Conservation (phyloP, 2,329 filamentous ascomycete genomes). For the Diplodia scrobiculata region DNA sequence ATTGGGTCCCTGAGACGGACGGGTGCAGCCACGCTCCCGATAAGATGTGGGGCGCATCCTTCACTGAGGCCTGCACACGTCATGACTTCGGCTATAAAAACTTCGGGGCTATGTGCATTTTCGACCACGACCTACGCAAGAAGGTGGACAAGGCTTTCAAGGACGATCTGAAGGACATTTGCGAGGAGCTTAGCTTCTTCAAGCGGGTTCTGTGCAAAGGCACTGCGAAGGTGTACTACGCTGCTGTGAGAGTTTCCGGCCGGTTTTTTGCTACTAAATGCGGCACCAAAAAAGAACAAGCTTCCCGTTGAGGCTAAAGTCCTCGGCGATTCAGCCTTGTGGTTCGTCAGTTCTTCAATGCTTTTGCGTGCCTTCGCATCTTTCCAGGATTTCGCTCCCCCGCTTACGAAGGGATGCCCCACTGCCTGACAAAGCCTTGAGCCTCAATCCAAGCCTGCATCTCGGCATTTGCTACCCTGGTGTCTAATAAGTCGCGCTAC, state of each 20-base stretch:
- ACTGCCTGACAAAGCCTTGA: constrained; percentile 3
- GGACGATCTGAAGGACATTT: neutral
- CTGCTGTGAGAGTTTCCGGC: neutral
- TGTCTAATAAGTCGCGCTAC: neutral
- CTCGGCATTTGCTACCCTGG: constrained; percentile 9
- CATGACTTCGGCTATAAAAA: constrained; percentile 19
- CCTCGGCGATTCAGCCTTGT: too few relatives aligned
- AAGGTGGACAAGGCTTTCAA: neutral
- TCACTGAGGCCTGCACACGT: constrained; percentile 4
- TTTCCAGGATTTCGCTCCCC: too few relatives aligned
- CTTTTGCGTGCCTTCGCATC: too few relatives aligned
- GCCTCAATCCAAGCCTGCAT: neutral
- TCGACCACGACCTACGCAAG: constrained; percentile 1
- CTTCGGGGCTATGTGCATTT: neutral
- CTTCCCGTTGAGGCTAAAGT: too few relatives aligned
- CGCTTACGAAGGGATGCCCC: neutral
- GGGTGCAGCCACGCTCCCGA: neutral
- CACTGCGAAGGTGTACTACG: neutral
- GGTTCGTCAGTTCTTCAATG: too few relatives aligned
- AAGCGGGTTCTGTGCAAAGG: neutral
- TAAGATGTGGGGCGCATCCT: neutral
- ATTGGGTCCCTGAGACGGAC: neutral
- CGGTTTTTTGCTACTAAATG: neutral
- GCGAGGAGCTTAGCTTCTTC: neutral
- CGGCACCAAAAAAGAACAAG: too few relatives aligned